Evolutionary conservation across 2,329 filamentous ascomycete genomes (phyloP), one percentile per base, ranked within the genome.

Genomic region (Blastomyces percursus): DNA sequence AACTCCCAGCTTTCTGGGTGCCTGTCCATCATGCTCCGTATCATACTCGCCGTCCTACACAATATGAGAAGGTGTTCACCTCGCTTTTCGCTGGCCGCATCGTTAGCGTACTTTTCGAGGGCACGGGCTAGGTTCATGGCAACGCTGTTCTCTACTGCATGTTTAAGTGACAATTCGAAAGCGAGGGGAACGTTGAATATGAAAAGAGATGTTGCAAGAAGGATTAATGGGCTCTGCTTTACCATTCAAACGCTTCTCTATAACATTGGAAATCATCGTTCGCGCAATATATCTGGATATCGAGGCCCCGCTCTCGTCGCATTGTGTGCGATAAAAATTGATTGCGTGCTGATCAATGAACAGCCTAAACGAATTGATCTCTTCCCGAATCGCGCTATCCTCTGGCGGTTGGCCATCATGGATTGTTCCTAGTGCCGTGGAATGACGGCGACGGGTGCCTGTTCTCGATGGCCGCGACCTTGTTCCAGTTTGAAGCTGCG

Each of bases 1-100:
- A 61, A 61, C 16, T 21, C 56, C 60, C 60, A 61, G 27, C 12
- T 51, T 21, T 52, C 35, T 3, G 50, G 50, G 48, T 61, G 60
- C 7, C 60, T 50, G n/a, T 42, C 50, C 27, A 32, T 56, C 60
- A 61, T 42, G 21, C n/a, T 4, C 50, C 32, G 21, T 44, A 61
- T 61, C 35, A 16, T 46, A 9, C 44, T 52, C 21, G 50, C 60
- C 27, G 38, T 61, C 21, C 32, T 14, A 48, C 60, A 61, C 21
- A 55, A 19, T n/a, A 27, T n/a, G 32, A 61, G 21, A 24, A 61
- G 48, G 60, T 61, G 30, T 4, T 57, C 21, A 6, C 9, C 9
- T 27, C 60, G 60, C 16, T 44, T 35, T 30, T 48, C 7, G 35
- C 56, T n/a, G 2, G 32, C 3, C 6, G 51, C 24, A 42, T 56